Percentiles rank a stretch among this genome's conserved stretches.
phyloP scores from a whole-genome alignment of 139 green algal species.

The Chlamydomonas schloesseri region DNA sequence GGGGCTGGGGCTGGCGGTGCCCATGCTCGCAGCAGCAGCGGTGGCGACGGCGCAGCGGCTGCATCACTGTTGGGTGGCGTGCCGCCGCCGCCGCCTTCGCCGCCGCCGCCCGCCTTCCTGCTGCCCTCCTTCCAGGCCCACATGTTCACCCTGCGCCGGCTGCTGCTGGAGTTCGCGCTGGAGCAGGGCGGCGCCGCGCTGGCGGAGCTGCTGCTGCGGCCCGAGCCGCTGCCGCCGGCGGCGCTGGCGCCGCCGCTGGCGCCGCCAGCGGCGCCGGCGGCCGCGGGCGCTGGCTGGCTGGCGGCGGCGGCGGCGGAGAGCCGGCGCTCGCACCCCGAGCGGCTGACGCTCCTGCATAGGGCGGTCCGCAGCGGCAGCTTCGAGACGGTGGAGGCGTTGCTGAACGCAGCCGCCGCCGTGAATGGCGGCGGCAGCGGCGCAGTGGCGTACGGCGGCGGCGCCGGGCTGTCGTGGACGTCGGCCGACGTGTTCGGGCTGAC shows the following conservation, averaged over 20 bases:
- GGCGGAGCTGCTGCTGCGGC: neutral
- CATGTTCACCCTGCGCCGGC: neutral
- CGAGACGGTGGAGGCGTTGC: neutral
- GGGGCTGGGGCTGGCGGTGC: neutral
- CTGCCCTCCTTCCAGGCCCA: neutral
- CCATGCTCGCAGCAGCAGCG: neutral
- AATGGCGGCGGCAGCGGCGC: neutral
- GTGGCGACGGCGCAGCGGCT: neutral
- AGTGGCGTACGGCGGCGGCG: neutral
- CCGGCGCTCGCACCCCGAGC: neutral
- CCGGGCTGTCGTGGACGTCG: neutral
- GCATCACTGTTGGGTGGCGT: too few relatives aligned
- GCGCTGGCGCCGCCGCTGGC: neutral
- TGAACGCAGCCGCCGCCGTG: neutral
- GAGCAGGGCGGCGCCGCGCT: neutral
- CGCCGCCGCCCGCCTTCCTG: neutral
- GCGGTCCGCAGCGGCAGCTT: constrained; percentile 22
- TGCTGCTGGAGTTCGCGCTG: constrained; percentile 12
- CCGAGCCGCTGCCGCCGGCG: neutral
- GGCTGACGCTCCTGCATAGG: constrained; percentile 42
- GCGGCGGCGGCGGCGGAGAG: neutral
- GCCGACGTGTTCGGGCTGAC: constrained; percentile 25
- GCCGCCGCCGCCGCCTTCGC: neutral
- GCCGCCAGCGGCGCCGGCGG: neutral
- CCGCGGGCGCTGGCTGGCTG: neutral